Percentiles rank a stretch among this genome's conserved stretches.
Evolutionary conservation across 1,139 yeast species (phyloP).

Genomic region (Geotrichum reessii): DNA sequence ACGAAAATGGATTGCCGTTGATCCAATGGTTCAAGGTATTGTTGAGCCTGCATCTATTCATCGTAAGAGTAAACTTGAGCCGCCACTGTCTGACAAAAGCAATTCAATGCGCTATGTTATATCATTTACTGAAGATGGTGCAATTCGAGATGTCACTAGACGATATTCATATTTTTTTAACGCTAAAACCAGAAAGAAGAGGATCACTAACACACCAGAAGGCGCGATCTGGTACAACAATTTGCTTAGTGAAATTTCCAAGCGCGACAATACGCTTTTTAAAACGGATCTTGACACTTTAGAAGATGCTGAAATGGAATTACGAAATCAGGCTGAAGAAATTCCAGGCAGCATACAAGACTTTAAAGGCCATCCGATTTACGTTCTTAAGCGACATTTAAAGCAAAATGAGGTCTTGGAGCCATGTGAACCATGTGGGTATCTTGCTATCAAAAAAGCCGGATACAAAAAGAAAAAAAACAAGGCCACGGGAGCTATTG

Average conservation of each 20-base stretch:
- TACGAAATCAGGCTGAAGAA: conserved; percentile 68
- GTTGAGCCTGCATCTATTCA: conserved; percentile 58
- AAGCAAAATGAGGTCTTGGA: conserved; percentile 63
- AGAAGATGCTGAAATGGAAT: conserved; percentile 66
- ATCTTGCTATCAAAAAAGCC: conserved; percentile 40
- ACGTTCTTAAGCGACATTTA: conserved; percentile 71
- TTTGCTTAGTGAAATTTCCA: conserved; percentile 28
- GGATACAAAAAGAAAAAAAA: conserved; percentile 5
- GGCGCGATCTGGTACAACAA: conserved; percentile 61
- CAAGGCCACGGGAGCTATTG: neutral
- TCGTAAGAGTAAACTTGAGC: conserved; percentile 63
- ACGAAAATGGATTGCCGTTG: conserved; percentile 77
- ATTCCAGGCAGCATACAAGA: conserved; percentile 82
- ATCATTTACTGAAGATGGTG: conserved; percentile 63
- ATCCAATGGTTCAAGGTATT: conserved; percentile 59
- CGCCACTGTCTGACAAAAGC: conserved; percentile 55
- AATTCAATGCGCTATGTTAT: conserved; percentile 68
- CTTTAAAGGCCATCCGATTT: conserved; percentile 75
- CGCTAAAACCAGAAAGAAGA: conserved; percentile 65
- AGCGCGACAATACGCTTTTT: neutral
- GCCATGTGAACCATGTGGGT: conserved; percentile 73
- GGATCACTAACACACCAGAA: conserved; percentile 51
- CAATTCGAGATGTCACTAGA: conserved; percentile 76
- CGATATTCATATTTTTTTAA: conserved; percentile 68
- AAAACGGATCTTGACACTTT: conserved; percentile 49